Base-by-base conservation (phyloP, 306 rosid genomes). In the Cajanus cajan region DNA sequence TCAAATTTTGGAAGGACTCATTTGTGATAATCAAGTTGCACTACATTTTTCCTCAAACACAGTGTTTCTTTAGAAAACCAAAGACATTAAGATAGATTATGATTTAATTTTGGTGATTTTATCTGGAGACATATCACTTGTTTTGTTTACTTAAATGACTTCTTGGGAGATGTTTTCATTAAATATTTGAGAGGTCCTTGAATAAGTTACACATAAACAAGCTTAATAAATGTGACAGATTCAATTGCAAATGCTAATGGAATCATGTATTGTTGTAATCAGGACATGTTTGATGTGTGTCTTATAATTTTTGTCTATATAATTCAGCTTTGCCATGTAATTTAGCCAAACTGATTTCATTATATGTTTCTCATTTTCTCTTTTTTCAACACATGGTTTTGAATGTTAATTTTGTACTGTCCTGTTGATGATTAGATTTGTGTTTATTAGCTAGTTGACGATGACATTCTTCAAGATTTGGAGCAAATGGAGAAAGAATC, bases 401-500 rank as follows among this genome's bases (percentile, higher is more conserved):
- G 39, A 62, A 15, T 47, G 68, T 28, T 78, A 39, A 61, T 47
- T 73, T 40, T 14, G 62, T 15, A 19, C 48, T 67, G 25, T 63
- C 37, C n/a, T 8, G 39, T 52, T 73, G 62, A 52, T 74, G 73
- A 76, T 71, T 83, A 13, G 7, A 65, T 70, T 71, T 82, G 36
- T 82, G 58, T 52, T 84, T 83, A 50, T 82, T 88, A 94, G 98
- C 85, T 85, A 77, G 87, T 94, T 81, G 95, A 90, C 76, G 93
- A 79, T 48, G 84, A 80, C 64, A 82, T 88, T 83, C 91, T 88
- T 67, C 74, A 6, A 72, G 90, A 92, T 75, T 88, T 90, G 88
- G 98, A 94, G 88, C 85, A 68, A 77, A 87, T 94, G 97, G 98
- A 94, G 91, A 94, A 86, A 81, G 97, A 87, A 82, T 87, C 92